Evolutionary conservation across 129 eudicot species (phyloP).

Genomic region (Solidago caesia): DNA sequence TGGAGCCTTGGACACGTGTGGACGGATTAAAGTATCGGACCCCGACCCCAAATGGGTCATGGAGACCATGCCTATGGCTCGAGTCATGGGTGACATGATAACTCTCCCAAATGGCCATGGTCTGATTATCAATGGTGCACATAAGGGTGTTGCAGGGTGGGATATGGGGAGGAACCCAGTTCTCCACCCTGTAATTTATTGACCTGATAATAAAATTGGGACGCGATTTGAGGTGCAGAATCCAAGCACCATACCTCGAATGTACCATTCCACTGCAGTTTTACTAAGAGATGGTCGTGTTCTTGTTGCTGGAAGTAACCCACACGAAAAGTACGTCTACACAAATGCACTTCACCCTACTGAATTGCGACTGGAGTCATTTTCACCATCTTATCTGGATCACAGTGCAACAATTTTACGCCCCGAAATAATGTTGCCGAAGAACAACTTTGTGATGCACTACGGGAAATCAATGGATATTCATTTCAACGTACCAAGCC

Average conservation of each 20-base stretch:
- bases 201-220: slow-evolving; percentile 25
- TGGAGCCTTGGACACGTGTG: slow-evolving; percentile 49
- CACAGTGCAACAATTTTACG: slow-evolving; percentile 26
- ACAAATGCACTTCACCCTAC: slow-evolving; percentile 49
- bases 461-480: slow-evolving; percentile 30
- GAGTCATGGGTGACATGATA: slow-evolving; percentile 71
- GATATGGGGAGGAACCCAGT: slow-evolving; percentile 50
- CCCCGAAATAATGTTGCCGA: slow-evolving; percentile 46
- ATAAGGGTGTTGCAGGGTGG: slow-evolving; percentile 54
- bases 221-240: slow-evolving; percentile 42
- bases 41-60: slow-evolving; percentile 47
- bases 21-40: slow-evolving; percentile 46
- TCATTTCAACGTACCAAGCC: slow-evolving; percentile 31
- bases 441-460: slow-evolving; percentile 25
- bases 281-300: slow-evolving; percentile 54
- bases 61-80: slow-evolving; percentile 65
- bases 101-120: slow-evolving; percentile 50
- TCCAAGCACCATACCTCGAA: slow-evolving; percentile 41
- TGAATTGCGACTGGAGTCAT: slow-evolving; percentile 61
- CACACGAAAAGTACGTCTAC: slow-evolving; percentile 45
- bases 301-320: slow-evolving; percentile 60
- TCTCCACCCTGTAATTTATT: slow-evolving; percentile 45
- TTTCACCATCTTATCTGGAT: slow-evolving; percentile 55
- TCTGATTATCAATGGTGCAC: slow-evolving; percentile 51
- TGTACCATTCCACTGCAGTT: slow-evolving; percentile 56